phyloP scores from a whole-genome alignment of 108 stramenopile genomes.

The Stephanodiscus triporus region DNA sequence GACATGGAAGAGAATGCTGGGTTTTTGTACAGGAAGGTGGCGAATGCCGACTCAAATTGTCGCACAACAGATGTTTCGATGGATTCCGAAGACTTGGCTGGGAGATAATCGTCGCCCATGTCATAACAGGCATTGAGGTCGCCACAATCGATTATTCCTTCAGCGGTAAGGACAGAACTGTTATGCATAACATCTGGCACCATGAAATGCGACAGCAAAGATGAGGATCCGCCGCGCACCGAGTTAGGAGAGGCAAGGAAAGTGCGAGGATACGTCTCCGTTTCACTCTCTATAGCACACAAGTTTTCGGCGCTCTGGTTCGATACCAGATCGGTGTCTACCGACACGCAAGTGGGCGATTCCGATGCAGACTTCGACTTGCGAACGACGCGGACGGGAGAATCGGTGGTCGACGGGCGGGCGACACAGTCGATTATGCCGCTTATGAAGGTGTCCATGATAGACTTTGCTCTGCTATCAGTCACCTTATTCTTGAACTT shows the following conservation, averaged over 20 bases:
- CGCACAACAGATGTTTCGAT: conserved; percentile 21
- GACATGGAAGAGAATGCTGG: conserved; percentile 47
- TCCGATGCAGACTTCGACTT: conserved; percentile 18
- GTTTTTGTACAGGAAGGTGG: conserved; percentile 45
- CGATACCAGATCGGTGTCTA: background rate
- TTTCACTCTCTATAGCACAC: conserved; percentile 5
- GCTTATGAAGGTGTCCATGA: conserved; percentile 35
- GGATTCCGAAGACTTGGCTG: conserved; percentile 3
- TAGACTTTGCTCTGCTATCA: background rate
- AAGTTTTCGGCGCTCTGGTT: conserved; percentile 2
- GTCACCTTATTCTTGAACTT: background rate
- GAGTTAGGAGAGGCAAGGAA: background rate
- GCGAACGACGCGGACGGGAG: conserved; percentile 37
- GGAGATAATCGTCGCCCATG: background rate
- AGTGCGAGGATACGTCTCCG: background rate
- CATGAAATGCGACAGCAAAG: conserved; percentile 1
- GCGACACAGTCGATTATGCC: conserved; percentile 51
- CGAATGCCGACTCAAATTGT: conserved; percentile 46
- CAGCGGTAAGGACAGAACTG: conserved; percentile 32
- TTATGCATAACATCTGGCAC: conserved; percentile 2
- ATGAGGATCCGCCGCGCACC: background rate
- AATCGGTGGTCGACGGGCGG: conserved; percentile 40
- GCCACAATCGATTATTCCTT: conserved; percentile 23
- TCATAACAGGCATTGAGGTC: conserved; percentile 3
- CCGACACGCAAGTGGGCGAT: conserved; percentile 1